phyloP scores from a whole-genome alignment of 371 early-diverging fungal species.

The Saksenaea vasiformis region DNA sequence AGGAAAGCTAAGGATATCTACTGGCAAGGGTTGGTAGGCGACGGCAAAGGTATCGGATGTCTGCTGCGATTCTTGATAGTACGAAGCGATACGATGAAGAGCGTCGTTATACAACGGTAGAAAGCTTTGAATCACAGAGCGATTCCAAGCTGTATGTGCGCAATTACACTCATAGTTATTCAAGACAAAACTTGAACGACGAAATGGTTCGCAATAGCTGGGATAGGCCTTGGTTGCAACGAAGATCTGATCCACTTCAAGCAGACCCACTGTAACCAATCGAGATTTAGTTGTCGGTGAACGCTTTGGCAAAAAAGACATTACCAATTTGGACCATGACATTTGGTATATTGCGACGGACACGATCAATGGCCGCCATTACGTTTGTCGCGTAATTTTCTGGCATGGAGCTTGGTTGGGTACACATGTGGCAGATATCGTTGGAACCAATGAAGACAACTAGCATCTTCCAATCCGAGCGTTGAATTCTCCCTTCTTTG shows the following conservation, averaged over 20 bases:
- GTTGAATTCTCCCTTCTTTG: conserved; percentile 30
- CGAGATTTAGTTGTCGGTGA: not conserved
- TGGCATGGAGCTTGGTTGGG: conserved; percentile 29
- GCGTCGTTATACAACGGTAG: conserved; percentile 38
- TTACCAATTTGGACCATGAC: conserved; percentile 43
- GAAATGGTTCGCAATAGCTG: conserved; percentile 42
- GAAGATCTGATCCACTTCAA: conserved; percentile 39
- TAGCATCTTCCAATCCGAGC: conserved; percentile 63
- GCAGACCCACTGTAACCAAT: conserved; percentile 33
- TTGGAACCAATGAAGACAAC: conserved; percentile 72
- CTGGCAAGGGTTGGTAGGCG: conserved; percentile 37
- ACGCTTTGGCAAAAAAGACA: not conserved
- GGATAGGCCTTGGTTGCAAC: conserved; percentile 26
- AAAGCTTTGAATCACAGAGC: conserved; percentile 33
- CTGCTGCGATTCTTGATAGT: conserved; percentile 11
- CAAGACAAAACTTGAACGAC: conserved; percentile 30
- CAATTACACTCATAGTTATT: conserved; percentile 49
- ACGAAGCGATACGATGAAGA: conserved; percentile 21
- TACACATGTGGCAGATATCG: conserved; percentile 65
- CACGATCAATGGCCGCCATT: conserved; percentile 36
- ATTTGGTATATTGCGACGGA: conserved; percentile 25
- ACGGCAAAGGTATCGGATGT: conserved; percentile 33
- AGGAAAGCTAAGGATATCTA: conserved; percentile 41
- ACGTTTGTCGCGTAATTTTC: conserved; percentile 28
- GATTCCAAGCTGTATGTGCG: conserved; percentile 38